phyloP scores from a whole-genome alignment of 805 yeast species.

The Candida vaughaniae region DNA sequence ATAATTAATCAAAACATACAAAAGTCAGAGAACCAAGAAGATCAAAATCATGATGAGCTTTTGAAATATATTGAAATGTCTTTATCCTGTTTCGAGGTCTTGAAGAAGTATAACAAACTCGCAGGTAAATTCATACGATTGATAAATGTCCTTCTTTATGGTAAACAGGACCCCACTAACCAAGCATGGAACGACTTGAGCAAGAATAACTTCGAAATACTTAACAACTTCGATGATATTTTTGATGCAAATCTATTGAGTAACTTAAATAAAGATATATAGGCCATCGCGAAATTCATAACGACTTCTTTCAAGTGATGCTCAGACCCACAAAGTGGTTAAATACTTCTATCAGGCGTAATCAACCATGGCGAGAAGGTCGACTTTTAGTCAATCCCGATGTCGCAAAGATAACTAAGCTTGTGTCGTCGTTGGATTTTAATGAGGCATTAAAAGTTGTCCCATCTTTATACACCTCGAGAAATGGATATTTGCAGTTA shows the following conservation, averaged over 20 bases:
- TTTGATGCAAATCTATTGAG: constrained; percentile 9
- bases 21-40: background rate
- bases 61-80: constrained; percentile 15
- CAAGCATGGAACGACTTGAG: constrained; percentile 11
- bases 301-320: too few relatives aligned
- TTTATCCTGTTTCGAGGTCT: constrained; percentile 9
- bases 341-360: too few relatives aligned
- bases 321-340: too few relatives aligned
- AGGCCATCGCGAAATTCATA: too few relatives aligned
- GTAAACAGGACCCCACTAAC: constrained; percentile 9
- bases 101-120: constrained; percentile 16
- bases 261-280: too few relatives aligned
- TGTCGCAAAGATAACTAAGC: too few relatives aligned
- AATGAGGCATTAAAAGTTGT: too few relatives aligned
- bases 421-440: too few relatives aligned
- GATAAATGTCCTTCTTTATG: constrained; percentile 15
- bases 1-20: constrained; percentile 14
- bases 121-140: constrained; percentile 19
- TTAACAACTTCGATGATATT: constrained; percentile 16
- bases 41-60: constrained; percentile 12
- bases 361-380: too few relatives aligned
- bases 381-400: too few relatives aligned
- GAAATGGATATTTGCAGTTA: background rate
- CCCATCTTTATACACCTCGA: too few relatives aligned
- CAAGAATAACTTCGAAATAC: constrained; percentile 13